Evolutionary conservation across 805 yeast genomes (phyloP), one percentile per base, ranked within the genome.

Genomic region (Saturnispora kantuleensis): DNA sequence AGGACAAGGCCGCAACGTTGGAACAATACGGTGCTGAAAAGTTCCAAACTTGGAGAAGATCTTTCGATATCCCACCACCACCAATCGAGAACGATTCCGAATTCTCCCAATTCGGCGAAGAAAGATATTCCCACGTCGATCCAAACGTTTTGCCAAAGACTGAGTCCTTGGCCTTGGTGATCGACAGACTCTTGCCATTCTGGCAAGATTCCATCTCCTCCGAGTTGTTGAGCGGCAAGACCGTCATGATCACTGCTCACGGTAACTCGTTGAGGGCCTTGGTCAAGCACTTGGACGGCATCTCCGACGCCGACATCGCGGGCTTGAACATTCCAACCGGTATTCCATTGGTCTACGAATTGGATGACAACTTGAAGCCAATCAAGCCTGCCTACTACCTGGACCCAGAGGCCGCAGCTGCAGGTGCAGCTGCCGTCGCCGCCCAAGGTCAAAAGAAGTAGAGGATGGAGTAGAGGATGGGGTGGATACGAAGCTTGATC

Each of bases 351-450:
- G 96, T 90, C 52, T 90, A 84, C 73, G 97, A 90, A 73, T 80
- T 89, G 64, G 96, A 89, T 66, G 83, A 76, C 44, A 64, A 76
- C 62, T 79, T 89, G 71, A 78, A 79, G 71, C 97, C 97, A 71
- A 73, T 81, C 65, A 88, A 88, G 81, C 84, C 87, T 57, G 80
- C 94, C 58, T 87, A 89, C 79, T 89, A 89, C 81, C 82, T 89
- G 71, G 97, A 89, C 73, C 97, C 97, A 62, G 97, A 87, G 74
- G 97, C 97, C 62, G 97, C 97, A 62, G 96, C 89, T 54, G 96
- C 96, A 46, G 97, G 97, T 77, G 97, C 97, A 55, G 97, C 97
- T 64, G 96, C 96, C 50, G 97, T 89, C 59, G 97, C 97, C 60
- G 86, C 86, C 60, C 97, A 89, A 75, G 97, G 97, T 68, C 74